These are phyloP conservation scores for Acaromyces ingoldii DNA, from an alignment of 1,284 basidiomycete species.

Conservation along the genomic window DNA sequence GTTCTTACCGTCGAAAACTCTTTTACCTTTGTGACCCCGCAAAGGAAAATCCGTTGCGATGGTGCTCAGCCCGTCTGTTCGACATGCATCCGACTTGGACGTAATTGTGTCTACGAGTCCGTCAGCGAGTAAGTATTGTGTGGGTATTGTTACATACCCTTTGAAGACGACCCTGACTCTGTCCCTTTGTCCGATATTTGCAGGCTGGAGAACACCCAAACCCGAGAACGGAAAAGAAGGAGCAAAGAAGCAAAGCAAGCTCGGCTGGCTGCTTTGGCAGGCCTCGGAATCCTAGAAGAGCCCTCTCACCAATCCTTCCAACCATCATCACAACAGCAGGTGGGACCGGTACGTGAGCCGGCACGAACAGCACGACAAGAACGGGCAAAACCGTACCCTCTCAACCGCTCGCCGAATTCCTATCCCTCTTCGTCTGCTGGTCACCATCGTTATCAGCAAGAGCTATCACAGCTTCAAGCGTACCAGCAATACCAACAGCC, in stretches of 20 bases:
- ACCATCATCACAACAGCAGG: not conserved
- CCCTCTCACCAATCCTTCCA: not conserved
- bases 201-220: not conserved
- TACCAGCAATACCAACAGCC: too few species aligned
- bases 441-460: not conserved
- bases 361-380: not conserved
- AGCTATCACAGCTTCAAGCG: too few species aligned
- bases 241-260: conserved; percentile 5
- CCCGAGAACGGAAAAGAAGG: not conserved
- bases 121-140: conserved; percentile 5
- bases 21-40: too few species aligned
- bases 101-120: not conserved
- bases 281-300: not conserved
- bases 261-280: not conserved
- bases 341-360: not conserved
- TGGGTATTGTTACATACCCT: not conserved
- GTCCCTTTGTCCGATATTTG: not conserved
- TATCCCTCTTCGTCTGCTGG: not conserved
- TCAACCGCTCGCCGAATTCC: not conserved
- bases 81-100: conserved; percentile 2
- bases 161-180: not conserved
- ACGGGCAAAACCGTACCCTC: not conserved
- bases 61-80: too few species aligned
- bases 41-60: too few species aligned
- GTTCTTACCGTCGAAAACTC: too few species aligned